Conservation (phyloP, 495 filamentous ascomycete genomes). For the Durotheca rogersii region DNA sequence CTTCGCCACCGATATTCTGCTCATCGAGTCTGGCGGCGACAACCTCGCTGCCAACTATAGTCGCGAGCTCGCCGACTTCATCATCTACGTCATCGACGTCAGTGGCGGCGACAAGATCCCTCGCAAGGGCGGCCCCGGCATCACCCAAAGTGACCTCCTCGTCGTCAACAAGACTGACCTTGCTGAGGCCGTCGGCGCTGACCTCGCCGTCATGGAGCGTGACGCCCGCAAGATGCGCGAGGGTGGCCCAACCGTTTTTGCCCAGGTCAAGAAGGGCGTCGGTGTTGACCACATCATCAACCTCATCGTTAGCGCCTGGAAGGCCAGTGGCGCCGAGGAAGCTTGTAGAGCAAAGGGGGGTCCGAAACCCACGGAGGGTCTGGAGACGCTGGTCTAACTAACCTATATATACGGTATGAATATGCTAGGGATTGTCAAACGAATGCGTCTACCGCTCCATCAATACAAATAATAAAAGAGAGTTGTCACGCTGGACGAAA, state of each 20-base stretch:
- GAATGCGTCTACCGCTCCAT: too few relatives aligned
- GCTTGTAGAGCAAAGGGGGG: conserved; percentile 54
- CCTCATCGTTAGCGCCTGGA: conserved; percentile 91
- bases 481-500: neutral
- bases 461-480: too few relatives aligned
- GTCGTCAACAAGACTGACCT: conserved; percentile 97
- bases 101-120: conserved; percentile 97
- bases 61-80: conserved; percentile 91
- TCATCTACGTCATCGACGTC: conserved; percentile 98
- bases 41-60: conserved; percentile 97
- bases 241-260: conserved; percentile 95
- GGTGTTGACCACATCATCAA: conserved; percentile 82
- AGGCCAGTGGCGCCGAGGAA: conserved; percentile 73
- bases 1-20: conserved; percentile 75
- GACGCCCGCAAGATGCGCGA: conserved; percentile 94
- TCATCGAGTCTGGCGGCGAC: conserved; percentile 94
- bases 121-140: conserved; percentile 92
- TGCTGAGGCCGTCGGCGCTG: conserved; percentile 87
- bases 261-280: conserved; percentile 89
- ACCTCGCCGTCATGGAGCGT: conserved; percentile 90
- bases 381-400: conserved; percentile 39
- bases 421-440: neutral
- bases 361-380: conserved; percentile 50
- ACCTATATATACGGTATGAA: neutral
- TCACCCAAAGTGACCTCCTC: conserved; percentile 89